Conservation (phyloP, 2,329 filamentous ascomycete genomes). For the Colletotrichum gigasporum region DNA sequence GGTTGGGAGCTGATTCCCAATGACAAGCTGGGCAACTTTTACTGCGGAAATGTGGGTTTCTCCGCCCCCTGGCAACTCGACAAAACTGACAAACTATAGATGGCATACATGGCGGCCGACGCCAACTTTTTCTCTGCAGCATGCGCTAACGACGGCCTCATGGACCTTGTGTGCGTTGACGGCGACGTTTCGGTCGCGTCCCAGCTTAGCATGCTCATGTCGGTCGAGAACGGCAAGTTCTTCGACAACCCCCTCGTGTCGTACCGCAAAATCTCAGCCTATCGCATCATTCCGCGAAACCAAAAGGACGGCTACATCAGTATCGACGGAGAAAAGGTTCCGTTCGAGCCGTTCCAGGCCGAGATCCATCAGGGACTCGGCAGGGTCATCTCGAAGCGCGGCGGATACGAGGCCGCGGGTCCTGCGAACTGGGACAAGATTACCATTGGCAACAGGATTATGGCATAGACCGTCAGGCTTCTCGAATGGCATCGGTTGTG, state of each 20-base stretch:
- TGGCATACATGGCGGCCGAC: slow-evolving; percentile 90
- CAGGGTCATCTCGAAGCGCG: slow-evolving; percentile 82
- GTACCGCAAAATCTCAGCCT: slow-evolving; percentile 88
- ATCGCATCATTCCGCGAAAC: slow-evolving; percentile 81
- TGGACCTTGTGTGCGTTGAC: slow-evolving; percentile 85
- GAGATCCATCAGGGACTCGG: slow-evolving; percentile 87
- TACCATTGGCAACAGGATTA: slow-evolving; percentile 41
- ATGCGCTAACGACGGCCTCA: slow-evolving; percentile 82
- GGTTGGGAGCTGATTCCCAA: slow-evolving; percentile 80
- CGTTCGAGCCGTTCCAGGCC: slow-evolving; percentile 90
- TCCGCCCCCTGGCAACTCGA: neutral
- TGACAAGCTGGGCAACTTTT: slow-evolving; percentile 89
- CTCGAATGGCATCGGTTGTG: too few relatives aligned
- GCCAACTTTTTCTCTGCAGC: slow-evolving; percentile 89
- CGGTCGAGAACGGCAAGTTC: slow-evolving; percentile 77
- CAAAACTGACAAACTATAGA: slow-evolving; percentile 54
- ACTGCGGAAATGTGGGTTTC: slow-evolving; percentile 80
- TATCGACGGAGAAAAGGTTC: slow-evolving; percentile 89
- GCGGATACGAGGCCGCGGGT: slow-evolving; percentile 74
- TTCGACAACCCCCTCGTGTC: slow-evolving; percentile 82
- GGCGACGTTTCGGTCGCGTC: slow-evolving; percentile 76
- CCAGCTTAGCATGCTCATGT: slow-evolving; percentile 74
- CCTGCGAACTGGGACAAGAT: slow-evolving; percentile 60
- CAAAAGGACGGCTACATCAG: slow-evolving; percentile 85
- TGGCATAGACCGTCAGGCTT: slow-evolving; percentile 26